These are phyloP conservation scores for Arbutus unedo DNA, from an alignment of 148 eudicot species.

Conservation along the genomic window DNA sequence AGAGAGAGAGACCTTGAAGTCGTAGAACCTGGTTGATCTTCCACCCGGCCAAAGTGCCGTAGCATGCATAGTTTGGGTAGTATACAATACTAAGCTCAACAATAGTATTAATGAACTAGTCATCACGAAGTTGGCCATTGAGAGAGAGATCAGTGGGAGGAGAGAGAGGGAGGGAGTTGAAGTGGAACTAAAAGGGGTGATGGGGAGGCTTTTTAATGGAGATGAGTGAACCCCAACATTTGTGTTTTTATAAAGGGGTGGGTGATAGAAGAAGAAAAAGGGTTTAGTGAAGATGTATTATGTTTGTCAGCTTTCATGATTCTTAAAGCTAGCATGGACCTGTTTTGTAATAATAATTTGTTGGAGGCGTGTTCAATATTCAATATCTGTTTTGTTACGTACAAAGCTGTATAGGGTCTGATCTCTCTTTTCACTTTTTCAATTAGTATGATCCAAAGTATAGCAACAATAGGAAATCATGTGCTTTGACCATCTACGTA, in stretches of 20 bases:
- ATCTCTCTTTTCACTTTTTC: not conserved
- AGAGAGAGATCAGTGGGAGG: not conserved
- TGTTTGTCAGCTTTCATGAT: conserved; percentile 31
- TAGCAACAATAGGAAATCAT: conserved; percentile 5
- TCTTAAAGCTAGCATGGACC: conserved; percentile 18
- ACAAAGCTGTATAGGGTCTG: not conserved
- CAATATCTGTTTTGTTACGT: not conserved
- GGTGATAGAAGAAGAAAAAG: not conserved
- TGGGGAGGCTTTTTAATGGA: conserved; percentile 19
- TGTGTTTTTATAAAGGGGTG: not conserved
- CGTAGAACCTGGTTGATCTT: conserved; percentile 45
- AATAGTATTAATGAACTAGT: conserved; percentile 3
- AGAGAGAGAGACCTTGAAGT: conserved; percentile 42
- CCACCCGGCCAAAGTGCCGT: conserved; percentile 24
- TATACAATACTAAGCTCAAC: conserved; percentile 6
- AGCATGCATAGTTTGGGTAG: conserved; percentile 7
- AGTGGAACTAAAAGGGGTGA: conserved; percentile 3
- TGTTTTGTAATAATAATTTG: conserved; percentile 19
- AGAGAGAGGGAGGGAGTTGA: not conserved
- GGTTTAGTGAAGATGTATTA: conserved; percentile 18
- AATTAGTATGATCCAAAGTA: not conserved
- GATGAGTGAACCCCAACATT: not conserved
- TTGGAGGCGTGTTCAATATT: conserved; percentile 5
- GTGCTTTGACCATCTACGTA: conserved; percentile 11
- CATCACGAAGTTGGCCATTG: conserved; percentile 18